These are phyloP conservation scores for Boletus vermiculosoides DNA, from an alignment of 768 basidiomycete genomes.

Conservation along the genomic window DNA sequence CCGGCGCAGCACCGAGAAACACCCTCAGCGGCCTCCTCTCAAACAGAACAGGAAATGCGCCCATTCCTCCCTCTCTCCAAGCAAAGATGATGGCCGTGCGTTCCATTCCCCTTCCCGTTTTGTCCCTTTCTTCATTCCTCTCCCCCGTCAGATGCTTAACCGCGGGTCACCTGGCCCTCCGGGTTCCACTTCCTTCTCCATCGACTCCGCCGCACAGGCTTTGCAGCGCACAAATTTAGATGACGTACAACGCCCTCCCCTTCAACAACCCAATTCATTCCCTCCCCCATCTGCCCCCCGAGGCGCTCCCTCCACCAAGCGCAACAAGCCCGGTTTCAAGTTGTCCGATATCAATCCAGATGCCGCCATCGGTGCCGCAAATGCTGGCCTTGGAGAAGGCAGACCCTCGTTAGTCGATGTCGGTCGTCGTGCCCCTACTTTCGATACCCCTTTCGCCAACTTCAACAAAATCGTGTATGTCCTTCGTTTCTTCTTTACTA, in stretches of 20 bases:
- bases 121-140: slow-evolving; percentile 16
- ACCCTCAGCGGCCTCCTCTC: slow-evolving; percentile 44
- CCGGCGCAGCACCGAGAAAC: slow-evolving; percentile 22
- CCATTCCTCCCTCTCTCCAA: slow-evolving; percentile 86
- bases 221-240: slow-evolving; percentile 39
- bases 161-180: slow-evolving; percentile 33
- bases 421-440: slow-evolving; percentile 39
- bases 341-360: slow-evolving; percentile 60
- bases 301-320: slow-evolving; percentile 38
- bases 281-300: slow-evolving; percentile 31
- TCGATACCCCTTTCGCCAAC: slow-evolving; percentile 83
- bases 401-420: slow-evolving; percentile 50
- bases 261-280: slow-evolving; percentile 37
- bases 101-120: slow-evolving; percentile 5
- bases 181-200: slow-evolving; percentile 26
- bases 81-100: slow-evolving; percentile 91
- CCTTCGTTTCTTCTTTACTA: slow-evolving; percentile 5
- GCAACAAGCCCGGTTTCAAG: slow-evolving; percentile 55
- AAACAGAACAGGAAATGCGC: slow-evolving; percentile 48
- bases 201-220: slow-evolving; percentile 43
- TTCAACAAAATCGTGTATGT: slow-evolving; percentile 93
- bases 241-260: slow-evolving; percentile 28
- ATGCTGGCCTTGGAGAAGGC: slow-evolving; percentile 71
- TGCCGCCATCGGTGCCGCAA: slow-evolving; percentile 53
- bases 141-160: slow-evolving; percentile 45